Base-by-base conservation (phyloP, 768 basidiomycete species). In the Collybiopsis confluens region DNA sequence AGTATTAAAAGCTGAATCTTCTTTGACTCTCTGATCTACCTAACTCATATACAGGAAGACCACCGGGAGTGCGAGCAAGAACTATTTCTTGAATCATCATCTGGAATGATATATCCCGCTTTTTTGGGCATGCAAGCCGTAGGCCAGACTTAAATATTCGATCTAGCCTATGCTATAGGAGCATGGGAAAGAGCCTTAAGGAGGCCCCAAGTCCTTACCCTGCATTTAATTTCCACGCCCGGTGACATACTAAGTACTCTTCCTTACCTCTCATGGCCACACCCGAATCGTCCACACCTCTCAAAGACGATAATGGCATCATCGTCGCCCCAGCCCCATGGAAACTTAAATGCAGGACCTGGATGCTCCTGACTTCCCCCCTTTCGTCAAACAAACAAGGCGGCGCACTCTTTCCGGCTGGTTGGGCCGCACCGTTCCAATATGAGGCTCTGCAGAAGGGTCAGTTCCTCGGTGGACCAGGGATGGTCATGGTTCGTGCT, bases 391-490 rank as follows among this genome's bases (percentile, higher is more conserved):
- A 44, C 23, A 4, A 11, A 26, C 13, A 44, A 44, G 48, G 59
- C 18, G 56, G 55, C 11, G 55, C 61, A 15, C 64, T 58, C 51
- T 67, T 70, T 48, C 70, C 69, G 2, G 60, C 67, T 16, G 70
- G 68, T 0, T 70, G 68, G 57, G 57, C 65, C 7, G 60, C 57
- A 5, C 57, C 59, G 26, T 28, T 57, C 52, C 61, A 69, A 47
- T 63, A 63, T 4, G 67, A 72, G 2, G 59, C 59, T 5, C 41
- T 70, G 15, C 50, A 60, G 3, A 42, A 58, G 4, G 70, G 68
- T 7, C 53, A 66, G 24, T 70, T 69, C 54, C 61, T 62, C 44
- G 68, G 67, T 3, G 66, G 68, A 15, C 59, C 53, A 24, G 68
- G 69, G 1, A 1, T 58, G 21, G 42, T 70, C 2, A 61, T 62